Conservation (phyloP, 768 basidiomycete genomes). For the Trametopsis cervina region DNA sequence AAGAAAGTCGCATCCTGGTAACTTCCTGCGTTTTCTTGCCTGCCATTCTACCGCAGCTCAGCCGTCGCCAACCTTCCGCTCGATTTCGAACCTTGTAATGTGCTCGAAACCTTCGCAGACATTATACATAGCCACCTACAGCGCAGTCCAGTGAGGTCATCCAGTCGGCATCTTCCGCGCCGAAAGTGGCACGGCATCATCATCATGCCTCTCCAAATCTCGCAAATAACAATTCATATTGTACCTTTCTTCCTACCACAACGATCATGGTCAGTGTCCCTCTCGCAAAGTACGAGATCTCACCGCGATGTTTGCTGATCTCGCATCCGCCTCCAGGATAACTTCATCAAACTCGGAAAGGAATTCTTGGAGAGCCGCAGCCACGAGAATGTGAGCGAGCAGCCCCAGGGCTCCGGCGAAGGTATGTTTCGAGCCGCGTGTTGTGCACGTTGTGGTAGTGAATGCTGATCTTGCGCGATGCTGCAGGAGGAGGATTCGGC, state of each 20-base stretch:
- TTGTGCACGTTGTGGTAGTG: not conserved
- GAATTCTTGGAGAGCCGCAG: constrained; percentile 49
- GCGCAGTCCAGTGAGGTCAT: too few species aligned
- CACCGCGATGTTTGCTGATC: not conserved
- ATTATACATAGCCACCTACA: too few species aligned
- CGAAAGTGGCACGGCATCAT: constrained; percentile 3
- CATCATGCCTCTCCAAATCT: not conserved
- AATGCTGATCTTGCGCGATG: not conserved
- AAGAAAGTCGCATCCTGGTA: not conserved
- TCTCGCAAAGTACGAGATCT: not conserved
- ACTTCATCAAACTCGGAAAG: constrained; percentile 64
- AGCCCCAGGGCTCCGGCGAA: constrained; percentile 1
- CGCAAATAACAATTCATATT: not conserved
- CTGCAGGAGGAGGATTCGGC: constrained; percentile 7
- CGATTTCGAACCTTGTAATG: too few species aligned
- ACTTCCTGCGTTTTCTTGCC: not conserved
- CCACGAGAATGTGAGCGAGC: not conserved
- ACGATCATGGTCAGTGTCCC: constrained; percentile 6
- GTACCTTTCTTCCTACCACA: not conserved
- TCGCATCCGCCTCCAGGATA: constrained; percentile 38
- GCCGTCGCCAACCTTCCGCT: too few species aligned
- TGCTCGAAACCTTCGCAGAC: too few species aligned
- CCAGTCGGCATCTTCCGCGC: constrained; percentile 2
- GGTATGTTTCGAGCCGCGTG: not conserved
- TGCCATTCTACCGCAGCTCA: not conserved